Conservation (phyloP, 495 filamentous ascomycete genomes). For the Chaetomium tenue region DNA sequence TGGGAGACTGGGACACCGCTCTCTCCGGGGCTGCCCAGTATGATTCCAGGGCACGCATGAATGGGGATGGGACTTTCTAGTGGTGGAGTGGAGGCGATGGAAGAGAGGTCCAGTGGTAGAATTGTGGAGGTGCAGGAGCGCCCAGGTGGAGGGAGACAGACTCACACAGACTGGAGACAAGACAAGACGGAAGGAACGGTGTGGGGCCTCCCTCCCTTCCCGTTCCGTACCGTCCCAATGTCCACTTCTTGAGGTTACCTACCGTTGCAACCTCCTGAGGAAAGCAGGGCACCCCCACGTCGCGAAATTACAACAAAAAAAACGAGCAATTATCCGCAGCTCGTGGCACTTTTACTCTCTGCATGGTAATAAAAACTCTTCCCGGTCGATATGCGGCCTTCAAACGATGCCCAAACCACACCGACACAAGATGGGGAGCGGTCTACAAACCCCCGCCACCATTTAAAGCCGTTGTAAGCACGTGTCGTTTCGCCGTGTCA, state of each 20-base stretch:
- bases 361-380: neutral
- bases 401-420: neutral
- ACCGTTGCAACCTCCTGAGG: conserved; percentile 1
- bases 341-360: neutral
- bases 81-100: too few species aligned
- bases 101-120: too few species aligned
- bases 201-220: conserved; percentile 9
- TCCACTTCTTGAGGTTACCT: neutral
- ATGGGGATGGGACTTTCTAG: too few species aligned
- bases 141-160: too few species aligned
- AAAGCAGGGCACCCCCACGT: conserved; percentile 6
- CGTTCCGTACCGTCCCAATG: conserved; percentile 1
- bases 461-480: conserved; percentile 6
- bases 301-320: conserved; percentile 1
- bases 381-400: neutral
- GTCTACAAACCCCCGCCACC: neutral
- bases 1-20: too few species aligned
- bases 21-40: too few species aligned
- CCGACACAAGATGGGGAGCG: neutral
- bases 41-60: too few species aligned
- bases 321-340: neutral
- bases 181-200: neutral
- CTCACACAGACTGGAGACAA: neutral
- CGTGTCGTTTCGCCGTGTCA: neutral
- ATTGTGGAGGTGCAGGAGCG: too few species aligned